A percentile compares a stretch with the other conserved stretches of the same genome.
These are phyloP conservation scores for Xylaria acuta DNA, from an alignment of 495 filamentous ascomycete genomes.

Conservation along the genomic window DNA sequence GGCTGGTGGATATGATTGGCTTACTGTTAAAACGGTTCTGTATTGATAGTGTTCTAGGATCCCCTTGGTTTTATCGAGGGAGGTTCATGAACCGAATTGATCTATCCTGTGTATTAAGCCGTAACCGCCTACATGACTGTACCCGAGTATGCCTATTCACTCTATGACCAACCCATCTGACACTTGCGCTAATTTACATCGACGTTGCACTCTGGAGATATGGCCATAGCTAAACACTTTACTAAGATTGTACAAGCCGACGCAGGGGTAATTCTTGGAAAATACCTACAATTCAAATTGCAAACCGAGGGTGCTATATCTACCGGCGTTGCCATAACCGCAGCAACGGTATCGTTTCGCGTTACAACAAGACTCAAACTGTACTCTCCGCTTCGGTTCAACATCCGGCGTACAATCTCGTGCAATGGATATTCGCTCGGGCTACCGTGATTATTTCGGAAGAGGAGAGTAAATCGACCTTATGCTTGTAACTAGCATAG, in stretches of 20 bases:
- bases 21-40: neutral
- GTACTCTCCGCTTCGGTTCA: neutral
- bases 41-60: neutral
- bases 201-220: neutral
- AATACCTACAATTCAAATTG: neutral
- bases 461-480: neutral
- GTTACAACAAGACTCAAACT: neutral
- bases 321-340: too few relatives aligned
- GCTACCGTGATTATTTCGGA: neutral
- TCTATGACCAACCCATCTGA: neutral
- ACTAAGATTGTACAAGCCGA: neutral
- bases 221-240: neutral
- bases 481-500: neutral
- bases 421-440: neutral
- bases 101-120: neutral
- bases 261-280: neutral
- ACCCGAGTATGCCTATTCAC: neutral
- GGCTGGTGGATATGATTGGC: neutral
- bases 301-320: too few relatives aligned
- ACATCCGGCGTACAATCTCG: neutral
- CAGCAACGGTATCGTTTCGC: too few relatives aligned
- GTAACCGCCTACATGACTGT: neutral
- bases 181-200: neutral
- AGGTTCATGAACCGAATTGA: neutral
- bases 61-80: neutral